Evolutionary conservation across 345 rosid species (phyloP).

Genomic region (Physaria fendleri): DNA sequence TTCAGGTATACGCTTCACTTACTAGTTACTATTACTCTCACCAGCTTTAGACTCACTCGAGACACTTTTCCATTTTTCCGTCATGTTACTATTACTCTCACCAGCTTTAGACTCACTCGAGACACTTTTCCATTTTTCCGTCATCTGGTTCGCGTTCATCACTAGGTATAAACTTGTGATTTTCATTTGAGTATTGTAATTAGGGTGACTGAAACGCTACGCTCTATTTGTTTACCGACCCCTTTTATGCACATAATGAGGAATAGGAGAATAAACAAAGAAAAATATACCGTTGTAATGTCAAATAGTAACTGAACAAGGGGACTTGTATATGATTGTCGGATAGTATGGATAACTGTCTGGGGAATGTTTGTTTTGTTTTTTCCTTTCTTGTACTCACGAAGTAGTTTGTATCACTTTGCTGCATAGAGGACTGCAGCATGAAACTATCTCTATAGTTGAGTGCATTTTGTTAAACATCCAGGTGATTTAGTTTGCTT

Average conservation of each 20-base stretch:
- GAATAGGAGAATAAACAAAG: not conserved
- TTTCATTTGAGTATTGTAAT: not conserved
- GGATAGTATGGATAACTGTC: not conserved
- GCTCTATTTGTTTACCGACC: not conserved
- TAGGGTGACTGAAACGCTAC: not conserved
- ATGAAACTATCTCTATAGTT: not conserved
- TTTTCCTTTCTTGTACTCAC: not conserved
- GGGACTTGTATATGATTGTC: not conserved
- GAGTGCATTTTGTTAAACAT: not conserved
- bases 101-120: not conserved
- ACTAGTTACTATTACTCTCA: not conserved
- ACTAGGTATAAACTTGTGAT: not conserved
- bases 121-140: not conserved
- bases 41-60: not conserved
- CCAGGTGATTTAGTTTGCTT: not conserved
- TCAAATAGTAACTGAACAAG: not conserved
- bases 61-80: not conserved
- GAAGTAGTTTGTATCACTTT: not conserved
- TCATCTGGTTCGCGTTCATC: too few relatives aligned
- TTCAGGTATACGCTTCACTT: slow-evolving; percentile 52
- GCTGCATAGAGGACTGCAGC: not conserved
- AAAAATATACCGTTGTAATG: not conserved
- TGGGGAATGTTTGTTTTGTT: not conserved
- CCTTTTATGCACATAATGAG: not conserved
- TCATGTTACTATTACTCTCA: not conserved